phyloP scores from a whole-genome alignment of 495 filamentous ascomycete species.

The Aspergillus nanangensis region DNA sequence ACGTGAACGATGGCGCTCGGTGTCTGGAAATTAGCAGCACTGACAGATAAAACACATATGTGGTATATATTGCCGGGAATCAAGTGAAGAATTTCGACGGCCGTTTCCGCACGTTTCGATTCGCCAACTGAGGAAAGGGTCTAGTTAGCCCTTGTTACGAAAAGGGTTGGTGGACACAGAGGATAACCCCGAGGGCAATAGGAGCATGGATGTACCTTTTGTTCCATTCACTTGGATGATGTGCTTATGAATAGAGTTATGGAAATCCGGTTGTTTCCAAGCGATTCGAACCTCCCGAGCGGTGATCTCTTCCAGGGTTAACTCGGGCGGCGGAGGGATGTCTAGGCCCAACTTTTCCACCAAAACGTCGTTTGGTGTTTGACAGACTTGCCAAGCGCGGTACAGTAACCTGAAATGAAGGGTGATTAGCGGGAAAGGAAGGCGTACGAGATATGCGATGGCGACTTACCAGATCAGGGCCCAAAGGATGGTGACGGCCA shows the following conservation, averaged over 20 bases:
- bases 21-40: conserved; percentile 84
- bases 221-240: conserved; percentile 90
- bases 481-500: conserved; percentile 46
- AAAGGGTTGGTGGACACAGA: not conserved
- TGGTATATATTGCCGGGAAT: conserved; percentile 86
- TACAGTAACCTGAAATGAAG: conserved; percentile 60
- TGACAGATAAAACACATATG: conserved; percentile 84
- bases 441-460: not conserved
- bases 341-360: conserved; percentile 89
- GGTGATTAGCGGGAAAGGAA: not conserved
- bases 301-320: conserved; percentile 87
- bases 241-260: conserved; percentile 77
- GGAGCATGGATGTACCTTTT: conserved; percentile 55
- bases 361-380: conserved; percentile 84
- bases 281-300: conserved; percentile 84
- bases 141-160: conserved; percentile 11
- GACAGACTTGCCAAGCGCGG: conserved; percentile 78
- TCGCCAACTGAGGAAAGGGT: conserved; percentile 72
- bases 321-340: conserved; percentile 81
- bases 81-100: conserved; percentile 81
- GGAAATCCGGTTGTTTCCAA: conserved; percentile 77
- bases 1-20: conserved; percentile 81
- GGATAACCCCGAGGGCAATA: conserved; percentile 11
- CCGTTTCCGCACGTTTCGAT: conserved; percentile 76
- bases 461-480: conserved; percentile 48